Base-by-base conservation (phyloP, 805 yeast genomes). In the Torulaspora maleeae region DNA sequence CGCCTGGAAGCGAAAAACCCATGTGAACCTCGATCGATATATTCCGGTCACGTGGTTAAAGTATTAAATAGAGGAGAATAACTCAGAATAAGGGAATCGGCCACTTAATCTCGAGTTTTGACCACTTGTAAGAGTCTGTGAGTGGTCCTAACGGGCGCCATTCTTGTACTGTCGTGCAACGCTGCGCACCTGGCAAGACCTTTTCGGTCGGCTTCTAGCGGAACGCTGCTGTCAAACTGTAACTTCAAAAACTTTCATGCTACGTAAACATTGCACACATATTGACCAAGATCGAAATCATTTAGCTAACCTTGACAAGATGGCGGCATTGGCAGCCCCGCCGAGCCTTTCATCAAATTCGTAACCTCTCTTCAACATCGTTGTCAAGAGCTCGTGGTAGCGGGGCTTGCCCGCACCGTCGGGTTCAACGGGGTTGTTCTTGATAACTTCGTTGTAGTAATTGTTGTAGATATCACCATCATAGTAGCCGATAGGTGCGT, bases 391-490 rank as follows among this genome's bases (percentile, higher is more conserved):
- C 8, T 53, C 62, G 38, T 62, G 68, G 40, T 63, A 61, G 5
- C 57, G 53, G 30, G 77, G 67, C 53, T 77, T 77, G 17, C 79
- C 79, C n/a, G 82, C 75, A 51, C 78, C 77, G 28, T 65, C 68
- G 16, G 63, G 60, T 48, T 71, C 73, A 9, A 63, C 63, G 4
- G 91, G 84, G 57, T 82, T 79, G 50, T 77, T 70, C 11, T 64
- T 63, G 40, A 69, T 60, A 13, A 81, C 78, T 46, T 80, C 79
- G 58, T 77, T 78, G 48, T 82, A 83, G 69, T 88, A 88, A 64
- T 85, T 80, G 60, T 81, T 80, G 69, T 88, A 89, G 45, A 86
- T 81, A 63, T 89, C 82, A 47, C 96, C 96, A 56, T 85, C 80
- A 66, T 76, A 82, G 46, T 73, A 75, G 38, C 96, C 97, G 47